phyloP scores from a whole-genome alignment of 352 stramenopile species.

The Globisporangium uncinulatum region DNA sequence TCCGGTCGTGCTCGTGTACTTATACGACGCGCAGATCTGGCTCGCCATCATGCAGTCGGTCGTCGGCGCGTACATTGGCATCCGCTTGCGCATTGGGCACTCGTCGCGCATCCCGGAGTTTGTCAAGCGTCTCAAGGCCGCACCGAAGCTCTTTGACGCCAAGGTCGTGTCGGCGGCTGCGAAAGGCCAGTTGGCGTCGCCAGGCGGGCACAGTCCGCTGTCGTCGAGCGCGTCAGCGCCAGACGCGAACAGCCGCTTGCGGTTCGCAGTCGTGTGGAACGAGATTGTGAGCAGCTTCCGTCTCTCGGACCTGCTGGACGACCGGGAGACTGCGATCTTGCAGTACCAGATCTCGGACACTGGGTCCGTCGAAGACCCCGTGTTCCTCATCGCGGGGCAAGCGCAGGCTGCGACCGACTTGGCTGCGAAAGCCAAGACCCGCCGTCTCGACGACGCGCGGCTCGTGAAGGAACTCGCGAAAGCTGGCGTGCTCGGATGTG shows the following conservation, averaged over 20 bases:
- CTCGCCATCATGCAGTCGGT: conserved; percentile 78
- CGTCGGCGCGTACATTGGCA: conserved; percentile 67
- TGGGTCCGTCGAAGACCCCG: conserved; percentile 73
- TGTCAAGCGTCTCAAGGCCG: conserved; percentile 51
- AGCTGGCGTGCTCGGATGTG: conserved; percentile 61
- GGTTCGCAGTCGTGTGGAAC: conserved; percentile 87
- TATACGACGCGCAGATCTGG: conserved; percentile 88
- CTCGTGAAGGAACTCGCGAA: conserved; percentile 74
- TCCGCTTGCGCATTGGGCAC: conserved; percentile 78
- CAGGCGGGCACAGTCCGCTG: conserved; percentile 37
- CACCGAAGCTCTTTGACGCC: conserved; percentile 65
- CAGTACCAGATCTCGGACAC: conserved; percentile 87
- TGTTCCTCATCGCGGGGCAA: conserved; percentile 84
- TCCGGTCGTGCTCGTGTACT: conserved; percentile 77
- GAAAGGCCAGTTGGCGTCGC: conserved; percentile 57
- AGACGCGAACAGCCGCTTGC: conserved; percentile 73
- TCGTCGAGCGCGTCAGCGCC: conserved; percentile 46
- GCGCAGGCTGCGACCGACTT: conserved; percentile 69
- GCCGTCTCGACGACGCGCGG: conserved; percentile 48
- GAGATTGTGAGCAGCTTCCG: conserved; percentile 88
- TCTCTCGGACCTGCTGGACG: conserved; percentile 80
- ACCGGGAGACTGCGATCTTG: conserved; percentile 82
- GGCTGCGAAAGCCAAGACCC: conserved; percentile 44
- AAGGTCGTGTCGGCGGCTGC: conserved; percentile 74
- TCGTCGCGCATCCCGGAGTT: conserved; percentile 76